Evolutionary conservation across 2,329 filamentous ascomycete species (phyloP), one percentile per base, ranked within the genome.

Genomic region (Apiospora aurea): DNA sequence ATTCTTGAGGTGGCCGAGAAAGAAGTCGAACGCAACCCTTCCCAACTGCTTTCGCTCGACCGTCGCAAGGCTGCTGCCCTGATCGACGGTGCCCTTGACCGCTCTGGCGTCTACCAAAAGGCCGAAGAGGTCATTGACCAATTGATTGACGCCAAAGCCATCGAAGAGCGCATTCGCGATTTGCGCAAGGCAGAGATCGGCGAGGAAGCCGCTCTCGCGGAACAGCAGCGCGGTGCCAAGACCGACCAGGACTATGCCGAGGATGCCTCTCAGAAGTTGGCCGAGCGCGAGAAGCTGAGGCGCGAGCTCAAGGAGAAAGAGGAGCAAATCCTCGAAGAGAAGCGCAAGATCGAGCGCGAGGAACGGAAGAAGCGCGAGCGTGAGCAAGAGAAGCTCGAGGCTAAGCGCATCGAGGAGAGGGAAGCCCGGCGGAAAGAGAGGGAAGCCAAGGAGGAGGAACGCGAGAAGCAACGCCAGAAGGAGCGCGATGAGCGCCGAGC

Each of bases 71-170:
- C 93, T 4, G 90, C 91, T 1, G 90, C 92, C 0, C 87, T 97
- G 5, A 91, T 95, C 53, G 93, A 95, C 79, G 93, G 94, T 71
- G 92, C 92, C 0, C 88, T 94, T 24, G 93, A 95, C 77, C 90
- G 94, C 73, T 92, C 90, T 26, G 92, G 92, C 38, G 90, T 95
- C 41, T 96, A 96, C 77, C 89, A 92, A 73, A 89, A 89, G 76
- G 92, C 92, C 0, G 90, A 93, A 76, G 86, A 87, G 10, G 88
- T 91, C 69, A 90, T 95, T 68, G 88, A 91, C 73, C 84, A 87
- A 41, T 85, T 94, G 72, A 92, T 96, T 72, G 90, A 93, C 77
- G 86, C 91, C 67, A 84, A 85, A 13, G 88, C 90, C 38, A 94
- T 94, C 72, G 91, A 94, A 78, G 84, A 87, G 38, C 89, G 90